These are phyloP conservation scores for Pichia gijzeniarum DNA, from an alignment of 805 yeast species.

Conservation along the genomic window DNA sequence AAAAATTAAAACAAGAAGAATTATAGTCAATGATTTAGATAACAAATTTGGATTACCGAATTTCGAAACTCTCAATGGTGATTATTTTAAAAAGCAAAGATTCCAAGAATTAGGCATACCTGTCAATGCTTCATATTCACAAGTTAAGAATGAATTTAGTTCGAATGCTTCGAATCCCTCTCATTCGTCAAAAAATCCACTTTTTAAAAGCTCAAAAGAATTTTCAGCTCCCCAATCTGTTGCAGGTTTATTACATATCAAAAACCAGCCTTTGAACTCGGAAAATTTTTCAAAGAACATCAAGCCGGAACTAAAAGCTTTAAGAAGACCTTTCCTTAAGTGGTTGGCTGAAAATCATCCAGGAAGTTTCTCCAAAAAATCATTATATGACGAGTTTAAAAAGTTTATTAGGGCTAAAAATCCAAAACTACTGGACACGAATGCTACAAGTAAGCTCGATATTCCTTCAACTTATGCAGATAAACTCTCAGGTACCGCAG, in stretches of 20 bases:
- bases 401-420: conserved; percentile 32
- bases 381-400: conserved; percentile 27
- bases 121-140: conserved; percentile 25
- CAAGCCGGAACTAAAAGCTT: conserved; percentile 36
- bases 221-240: conserved; percentile 25
- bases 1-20: conserved; percentile 49
- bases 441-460: not conserved
- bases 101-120: conserved; percentile 64
- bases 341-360: conserved; percentile 52
- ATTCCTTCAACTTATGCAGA: conserved; percentile 20
- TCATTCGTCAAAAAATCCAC: conserved; percentile 29
- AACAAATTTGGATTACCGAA: conserved; percentile 61
- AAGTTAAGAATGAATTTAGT: not conserved
- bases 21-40: conserved; percentile 62
- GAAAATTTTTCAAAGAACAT: conserved; percentile 18
- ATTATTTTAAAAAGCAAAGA: conserved; percentile 53
- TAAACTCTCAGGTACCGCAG: conserved; percentile 57
- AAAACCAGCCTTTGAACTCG: conserved; percentile 20
- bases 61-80: conserved; percentile 58
- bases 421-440: conserved; percentile 11
- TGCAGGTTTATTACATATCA: conserved; percentile 21
- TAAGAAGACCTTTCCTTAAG: conserved; percentile 47
- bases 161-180: not conserved
- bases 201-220: conserved; percentile 30
- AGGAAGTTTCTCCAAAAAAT: conserved; percentile 24